Percentiles rank a stretch among this genome's conserved stretches.
Evolutionary conservation across 345 rosid species (phyloP).

Genomic region (Salix caprea): DNA sequence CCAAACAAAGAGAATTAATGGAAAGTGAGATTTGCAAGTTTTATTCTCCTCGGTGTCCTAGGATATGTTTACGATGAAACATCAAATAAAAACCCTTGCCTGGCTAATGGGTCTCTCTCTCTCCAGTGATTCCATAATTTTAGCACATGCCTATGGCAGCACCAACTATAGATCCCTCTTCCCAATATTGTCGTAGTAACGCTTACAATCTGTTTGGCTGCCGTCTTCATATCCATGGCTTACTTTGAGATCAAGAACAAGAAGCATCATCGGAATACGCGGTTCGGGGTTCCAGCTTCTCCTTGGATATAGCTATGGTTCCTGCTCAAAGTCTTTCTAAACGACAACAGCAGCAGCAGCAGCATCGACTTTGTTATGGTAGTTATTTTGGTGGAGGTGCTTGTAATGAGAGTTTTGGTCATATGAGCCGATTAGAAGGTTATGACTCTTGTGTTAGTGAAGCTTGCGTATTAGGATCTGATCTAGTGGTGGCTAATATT

Average conservation of each 20-base stretch:
- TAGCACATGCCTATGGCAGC: conserved; percentile 39
- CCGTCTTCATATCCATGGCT: conserved; percentile 41
- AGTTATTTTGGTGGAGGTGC: conserved; percentile 23
- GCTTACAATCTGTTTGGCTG: conserved; percentile 4
- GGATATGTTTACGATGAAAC: conserved; percentile 21
- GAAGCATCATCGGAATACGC: conserved; percentile 1
- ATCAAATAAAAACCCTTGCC: conserved; percentile 33
- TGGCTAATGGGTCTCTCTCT: conserved; percentile 50
- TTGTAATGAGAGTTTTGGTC: conserved; percentile 16
- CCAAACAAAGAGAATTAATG: conserved; percentile 85
- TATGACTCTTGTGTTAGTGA: conserved; percentile 36
- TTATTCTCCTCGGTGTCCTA: conserved; percentile 41
- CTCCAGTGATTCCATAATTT: conserved; percentile 22
- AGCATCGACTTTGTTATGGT: conserved; percentile 26
- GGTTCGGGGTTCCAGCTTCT: conserved; percentile 32
- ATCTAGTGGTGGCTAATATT: conserved; percentile 25
- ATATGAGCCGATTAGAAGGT: conserved; percentile 50
- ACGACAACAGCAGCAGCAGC: conserved; percentile 18
- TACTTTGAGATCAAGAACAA: conserved; percentile 15
- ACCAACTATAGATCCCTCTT: conserved; percentile 24
- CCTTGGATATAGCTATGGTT: conserved; percentile 63
- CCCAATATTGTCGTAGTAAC: conserved; percentile 18
- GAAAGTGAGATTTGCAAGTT: conserved; percentile 69
- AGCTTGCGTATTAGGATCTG: conserved; percentile 48
- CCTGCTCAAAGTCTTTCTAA: conserved; percentile 43